Base-by-base conservation (phyloP, 768 basidiomycete genomes). In the Boletus rufocinnamomeus region DNA sequence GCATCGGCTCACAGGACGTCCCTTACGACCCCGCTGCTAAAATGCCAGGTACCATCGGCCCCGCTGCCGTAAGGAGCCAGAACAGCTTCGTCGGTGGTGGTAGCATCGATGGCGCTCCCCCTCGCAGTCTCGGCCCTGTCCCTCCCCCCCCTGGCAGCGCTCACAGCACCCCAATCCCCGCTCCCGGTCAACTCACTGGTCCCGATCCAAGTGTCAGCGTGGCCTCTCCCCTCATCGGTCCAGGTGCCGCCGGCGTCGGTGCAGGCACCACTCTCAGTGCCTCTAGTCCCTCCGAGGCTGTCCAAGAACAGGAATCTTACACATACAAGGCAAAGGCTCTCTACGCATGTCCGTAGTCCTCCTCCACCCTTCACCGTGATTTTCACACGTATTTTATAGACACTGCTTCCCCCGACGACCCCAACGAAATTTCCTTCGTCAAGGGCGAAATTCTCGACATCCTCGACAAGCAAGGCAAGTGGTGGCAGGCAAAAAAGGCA, bases 371-470 rank as follows among this genome's bases (percentile, higher is more conserved):
- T 53, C 52, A 52, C 58, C 45, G 23, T 59, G 43, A 65, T 61
- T 48, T 66, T 71, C 28, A 75, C 62, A 46, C 54, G 40, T 19
- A 50, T 52, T 63, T 63, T 40, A 30, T 74, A 98, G 96, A 99
- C 77, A 84, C 83, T 50, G 96, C 95, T n/a, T 93, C 91, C 3
- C 79, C 90, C 30, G 95, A 98, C 57, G 97, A 99, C 72, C 92
- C 95, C 14, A 97, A 92, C 69, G 97, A 99, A 75, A 89, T 99
- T 41, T 91, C 92, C 49, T 98, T 99, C 74, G 68, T 77, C 52
- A 98, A 98, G 73, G 93, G 94, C 54, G 96, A 98, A 68, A 79
- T 93, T 41, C 83, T 98, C 61, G 94, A 97, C 61, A 89, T 98
- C 54, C 73, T 95, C 57, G 95, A 98, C 75, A 94, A 93, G 75